These are phyloP conservation scores for Paramecium sexaurelia DNA, from an alignment of 73 alveolate genomes.

Conservation along the genomic window DNA sequence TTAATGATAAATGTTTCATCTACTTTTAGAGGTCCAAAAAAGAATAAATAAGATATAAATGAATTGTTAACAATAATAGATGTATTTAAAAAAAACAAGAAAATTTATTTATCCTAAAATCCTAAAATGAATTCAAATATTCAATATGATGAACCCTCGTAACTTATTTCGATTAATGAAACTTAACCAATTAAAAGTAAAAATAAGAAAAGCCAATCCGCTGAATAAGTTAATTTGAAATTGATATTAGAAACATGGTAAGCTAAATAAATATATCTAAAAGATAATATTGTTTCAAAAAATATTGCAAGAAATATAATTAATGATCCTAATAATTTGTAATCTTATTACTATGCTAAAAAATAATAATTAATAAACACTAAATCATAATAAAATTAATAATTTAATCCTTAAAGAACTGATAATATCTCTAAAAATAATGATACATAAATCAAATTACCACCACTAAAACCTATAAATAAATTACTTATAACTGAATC, in stretches of 20 bases:
- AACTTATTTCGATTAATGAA: not conserved
- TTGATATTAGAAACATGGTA: slow-evolving; percentile 2
- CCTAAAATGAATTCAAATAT: not conserved
- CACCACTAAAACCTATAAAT: not conserved
- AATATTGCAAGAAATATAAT: slow-evolving; percentile 2
- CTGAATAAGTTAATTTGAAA: not conserved
- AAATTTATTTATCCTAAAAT: not conserved
- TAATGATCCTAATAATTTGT: not conserved
- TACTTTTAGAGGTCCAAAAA: slow-evolving; percentile 47
- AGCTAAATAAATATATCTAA: slow-evolving; percentile 7
- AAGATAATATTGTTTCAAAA: slow-evolving; percentile 29
- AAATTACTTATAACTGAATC: not conserved
- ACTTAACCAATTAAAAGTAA: not conserved
- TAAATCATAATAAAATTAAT: not conserved
- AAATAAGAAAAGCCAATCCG: not conserved
- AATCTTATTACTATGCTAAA: not conserved
- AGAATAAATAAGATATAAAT: not conserved
- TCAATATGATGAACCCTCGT: slow-evolving; percentile 49
- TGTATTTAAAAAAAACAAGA: slow-evolving; percentile 28
- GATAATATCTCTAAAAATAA: not conserved
- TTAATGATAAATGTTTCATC: slow-evolving; percentile 1
- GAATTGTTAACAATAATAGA: not conserved
- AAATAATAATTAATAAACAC: not conserved
- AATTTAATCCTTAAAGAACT: not conserved
- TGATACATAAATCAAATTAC: not conserved